Conservation (phyloP, 2,329 filamentous ascomycete genomes). For the Pyrenochaeta sp. region DNA sequence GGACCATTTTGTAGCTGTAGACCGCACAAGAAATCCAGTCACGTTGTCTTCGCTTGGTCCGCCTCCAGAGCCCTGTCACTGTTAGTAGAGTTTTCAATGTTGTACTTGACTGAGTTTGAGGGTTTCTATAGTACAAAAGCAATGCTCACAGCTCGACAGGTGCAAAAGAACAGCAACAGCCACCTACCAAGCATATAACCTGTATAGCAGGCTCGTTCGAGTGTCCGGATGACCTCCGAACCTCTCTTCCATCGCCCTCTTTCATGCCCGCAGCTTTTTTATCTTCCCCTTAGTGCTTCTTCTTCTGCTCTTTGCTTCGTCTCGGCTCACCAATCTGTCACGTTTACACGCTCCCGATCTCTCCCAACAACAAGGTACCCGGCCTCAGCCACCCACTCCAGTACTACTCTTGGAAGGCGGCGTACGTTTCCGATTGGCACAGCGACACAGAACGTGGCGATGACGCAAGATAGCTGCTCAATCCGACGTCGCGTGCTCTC, state of each 20-base stretch:
- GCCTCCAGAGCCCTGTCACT: slow-evolving; percentile 80
- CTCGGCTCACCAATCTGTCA: slow-evolving; percentile 3
- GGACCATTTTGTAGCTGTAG: slow-evolving; percentile 78
- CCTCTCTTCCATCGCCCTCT: slow-evolving; percentile 49
- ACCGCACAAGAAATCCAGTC: slow-evolving; percentile 88
- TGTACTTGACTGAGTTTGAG: neutral
- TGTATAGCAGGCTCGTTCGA: slow-evolving; percentile 54
- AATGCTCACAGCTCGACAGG: neutral
- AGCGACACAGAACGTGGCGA: neutral
- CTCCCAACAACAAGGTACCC: neutral
- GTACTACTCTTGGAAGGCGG: neutral
- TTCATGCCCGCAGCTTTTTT: slow-evolving; percentile 49
- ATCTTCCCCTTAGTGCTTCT: neutral
- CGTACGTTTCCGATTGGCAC: neutral
- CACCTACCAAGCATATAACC: slow-evolving; percentile 58
- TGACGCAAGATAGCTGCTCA: neutral
- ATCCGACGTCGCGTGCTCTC: neutral
- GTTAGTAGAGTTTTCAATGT: slow-evolving; percentile 15
- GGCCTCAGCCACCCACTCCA: slow-evolving; percentile 4
- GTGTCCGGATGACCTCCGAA: slow-evolving; percentile 47
- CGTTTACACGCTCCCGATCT: neutral
- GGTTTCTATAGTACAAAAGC: neutral
- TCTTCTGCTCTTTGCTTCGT: neutral
- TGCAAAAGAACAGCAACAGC: neutral
- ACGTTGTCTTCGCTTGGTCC: slow-evolving; percentile 90